Evolutionary conservation across 306 rosid species (phyloP).

Genomic region (Sesbania bispinosa): DNA sequence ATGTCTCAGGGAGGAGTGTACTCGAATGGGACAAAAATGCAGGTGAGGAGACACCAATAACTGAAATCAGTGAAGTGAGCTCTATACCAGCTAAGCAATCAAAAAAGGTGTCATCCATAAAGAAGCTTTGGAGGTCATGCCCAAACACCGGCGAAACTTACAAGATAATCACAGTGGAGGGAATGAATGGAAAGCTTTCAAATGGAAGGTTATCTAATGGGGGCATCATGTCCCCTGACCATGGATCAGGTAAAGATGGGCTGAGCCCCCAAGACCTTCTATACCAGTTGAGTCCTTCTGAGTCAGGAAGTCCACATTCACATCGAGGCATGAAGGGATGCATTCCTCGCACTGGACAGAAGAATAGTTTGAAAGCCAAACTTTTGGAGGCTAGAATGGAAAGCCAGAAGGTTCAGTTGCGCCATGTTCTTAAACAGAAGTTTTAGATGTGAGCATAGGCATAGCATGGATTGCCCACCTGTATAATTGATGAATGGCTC

Average conservation of each 20-base stretch:
- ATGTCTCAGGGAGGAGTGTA: conserved; percentile 49
- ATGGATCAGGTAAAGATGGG: conserved; percentile 54
- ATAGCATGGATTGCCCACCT: conserved; percentile 20
- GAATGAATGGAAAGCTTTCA: conserved; percentile 61
- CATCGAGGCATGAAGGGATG: conserved; percentile 76
- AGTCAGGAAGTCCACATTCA: conserved; percentile 46
- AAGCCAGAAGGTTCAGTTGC: conserved; percentile 80
- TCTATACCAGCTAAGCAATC: conserved; percentile 61
- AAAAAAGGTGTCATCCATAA: conserved; percentile 72
- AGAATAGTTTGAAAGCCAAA: conserved; percentile 81
- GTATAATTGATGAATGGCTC: conserved; percentile 6
- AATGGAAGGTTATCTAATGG: conserved; percentile 68
- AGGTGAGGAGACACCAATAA: conserved; percentile 57
- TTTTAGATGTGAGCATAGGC: conserved; percentile 38
- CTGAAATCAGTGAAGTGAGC: conserved; percentile 75
- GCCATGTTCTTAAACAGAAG: conserved; percentile 93
- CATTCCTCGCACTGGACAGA: conserved; percentile 64
- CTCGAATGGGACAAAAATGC: conserved; percentile 78
- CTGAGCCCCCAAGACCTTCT: conserved; percentile 64
- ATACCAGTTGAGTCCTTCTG: conserved; percentile 70
- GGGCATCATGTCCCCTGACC: conserved; percentile 58
- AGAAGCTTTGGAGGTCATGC: conserved; percentile 71
- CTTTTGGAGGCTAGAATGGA: conserved; percentile 92
- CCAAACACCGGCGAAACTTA: conserved; percentile 61
- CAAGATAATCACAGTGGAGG: conserved; percentile 74